Evolutionary conservation across 768 basidiomycete species (phyloP).

Genomic region (Amanita inopinata): DNA sequence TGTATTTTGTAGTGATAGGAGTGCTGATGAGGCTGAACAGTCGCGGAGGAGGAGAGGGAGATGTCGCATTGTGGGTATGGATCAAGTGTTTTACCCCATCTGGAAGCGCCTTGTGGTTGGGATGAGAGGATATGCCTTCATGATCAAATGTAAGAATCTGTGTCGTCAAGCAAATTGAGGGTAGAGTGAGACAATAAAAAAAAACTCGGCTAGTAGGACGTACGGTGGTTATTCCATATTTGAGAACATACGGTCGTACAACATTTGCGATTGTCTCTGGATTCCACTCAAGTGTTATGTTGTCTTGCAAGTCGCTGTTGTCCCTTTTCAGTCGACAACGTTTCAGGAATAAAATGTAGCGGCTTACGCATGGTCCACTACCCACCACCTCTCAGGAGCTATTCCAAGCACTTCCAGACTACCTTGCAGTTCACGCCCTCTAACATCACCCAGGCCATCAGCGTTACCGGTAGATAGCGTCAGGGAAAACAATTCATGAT

Average conservation of each 20-base stretch:
- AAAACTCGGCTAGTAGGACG: conserved; percentile 15
- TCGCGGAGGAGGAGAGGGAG: conserved; percentile 19
- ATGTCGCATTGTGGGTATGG: conserved; percentile 14
- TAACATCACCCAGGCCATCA: conserved; percentile 57
- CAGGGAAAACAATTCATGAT: conserved; percentile 34
- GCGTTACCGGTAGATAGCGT: conserved; percentile 78
- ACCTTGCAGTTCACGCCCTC: conserved; percentile 46
- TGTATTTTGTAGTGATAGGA: conserved; percentile 51
- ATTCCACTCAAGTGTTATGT: conserved; percentile 62
- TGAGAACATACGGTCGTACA: conserved; percentile 46
- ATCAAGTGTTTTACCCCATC: conserved; percentile 41
- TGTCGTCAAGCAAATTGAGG: too few species aligned
- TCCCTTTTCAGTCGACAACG: conserved; percentile 7
- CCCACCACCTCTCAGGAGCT: conserved; percentile 37
- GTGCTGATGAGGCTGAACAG: conserved; percentile 57
- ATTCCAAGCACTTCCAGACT: conserved; percentile 69
- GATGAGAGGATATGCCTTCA: conserved; percentile 71
- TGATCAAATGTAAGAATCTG: conserved; percentile 85
- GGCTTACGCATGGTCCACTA: conserved; percentile 65
- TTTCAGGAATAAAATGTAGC: conserved; percentile 7
- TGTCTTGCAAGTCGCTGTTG: conserved; percentile 60
- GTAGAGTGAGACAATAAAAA: not conserved
- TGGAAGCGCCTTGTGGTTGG: conserved; percentile 73
- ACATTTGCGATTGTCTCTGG: conserved; percentile 45
- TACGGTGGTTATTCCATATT: conserved; percentile 57